Percentiles rank a stretch among this genome's conserved stretches.
Conservation (phyloP, 108 stramenopile species). For the Stephanodiscus minutulus region DNA sequence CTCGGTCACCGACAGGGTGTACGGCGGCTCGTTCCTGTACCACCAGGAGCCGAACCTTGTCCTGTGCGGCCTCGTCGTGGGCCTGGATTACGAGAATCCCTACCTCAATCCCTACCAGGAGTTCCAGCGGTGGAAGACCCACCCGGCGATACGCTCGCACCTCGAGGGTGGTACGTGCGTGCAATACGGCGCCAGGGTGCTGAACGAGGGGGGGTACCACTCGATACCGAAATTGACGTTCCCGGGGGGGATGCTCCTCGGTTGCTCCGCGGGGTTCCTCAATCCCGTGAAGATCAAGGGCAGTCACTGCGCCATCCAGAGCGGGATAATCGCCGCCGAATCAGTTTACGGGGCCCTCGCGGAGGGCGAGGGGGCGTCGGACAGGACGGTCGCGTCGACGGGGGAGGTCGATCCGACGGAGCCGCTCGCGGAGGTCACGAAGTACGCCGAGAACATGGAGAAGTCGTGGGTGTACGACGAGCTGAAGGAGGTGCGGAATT, state of each 20-base stretch:
- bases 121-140: constrained; percentile 98
- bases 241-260: constrained; percentile 91
- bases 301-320: constrained; percentile 97
- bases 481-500: constrained; percentile 94
- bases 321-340: constrained; percentile 94
- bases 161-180: constrained; percentile 95
- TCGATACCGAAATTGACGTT: constrained; percentile 96
- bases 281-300: constrained; percentile 99
- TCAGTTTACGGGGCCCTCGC: constrained; percentile 81
- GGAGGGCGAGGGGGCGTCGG: constrained; percentile 62
- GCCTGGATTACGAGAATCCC: constrained; percentile 98
- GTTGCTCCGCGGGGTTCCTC: constrained; percentile 97
- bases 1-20: constrained; percentile 71
- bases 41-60: constrained; percentile 95
- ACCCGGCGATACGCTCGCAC: constrained; percentile 86
- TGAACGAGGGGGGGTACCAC: constrained; percentile 98
- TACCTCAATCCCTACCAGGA: constrained; percentile 98
- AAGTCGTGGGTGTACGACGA: constrained; percentile 95
- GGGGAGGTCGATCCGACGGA: constrained; percentile 64
- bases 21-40: constrained; percentile 97
- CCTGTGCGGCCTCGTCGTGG: constrained; percentile 94
- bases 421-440: constrained; percentile 53
- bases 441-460: constrained; percentile 71
- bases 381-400: constrained; percentile 65
- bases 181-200: constrained; percentile 95